Conservation (phyloP, 2,329 filamentous ascomycete species). For the Pseudogymnoascus sp. region DNA sequence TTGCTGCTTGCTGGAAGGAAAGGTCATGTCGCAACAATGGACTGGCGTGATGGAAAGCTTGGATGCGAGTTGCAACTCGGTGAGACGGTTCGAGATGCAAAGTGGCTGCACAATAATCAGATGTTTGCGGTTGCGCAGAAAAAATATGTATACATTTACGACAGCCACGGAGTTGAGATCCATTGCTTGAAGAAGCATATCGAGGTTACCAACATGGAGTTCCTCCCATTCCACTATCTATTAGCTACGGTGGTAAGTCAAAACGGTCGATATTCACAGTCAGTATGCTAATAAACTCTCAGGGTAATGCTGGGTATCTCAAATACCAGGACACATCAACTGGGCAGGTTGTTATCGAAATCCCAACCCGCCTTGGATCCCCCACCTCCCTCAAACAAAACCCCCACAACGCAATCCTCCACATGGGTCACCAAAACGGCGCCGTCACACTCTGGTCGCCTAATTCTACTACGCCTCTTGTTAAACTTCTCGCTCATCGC, state of each 20-base stretch:
- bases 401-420: constrained; percentile 82
- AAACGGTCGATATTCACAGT: background rate
- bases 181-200: constrained; percentile 86
- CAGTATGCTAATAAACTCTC: constrained; percentile 15
- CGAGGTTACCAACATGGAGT: constrained; percentile 90
- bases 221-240: constrained; percentile 92
- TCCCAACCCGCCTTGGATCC: constrained; percentile 75
- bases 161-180: constrained; percentile 79
- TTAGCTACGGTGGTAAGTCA: constrained; percentile 69
- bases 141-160: constrained; percentile 95
- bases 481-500: constrained; percentile 82
- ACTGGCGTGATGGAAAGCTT: constrained; percentile 87
- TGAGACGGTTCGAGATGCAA: constrained; percentile 82
- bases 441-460: constrained; percentile 94
- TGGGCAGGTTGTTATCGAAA: constrained; percentile 77
- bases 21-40: constrained; percentile 92
- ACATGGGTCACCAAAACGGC: constrained; percentile 91
- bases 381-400: constrained; percentile 83
- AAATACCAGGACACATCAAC: constrained; percentile 96
- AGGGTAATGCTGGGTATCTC: constrained; percentile 73
- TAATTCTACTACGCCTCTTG: constrained; percentile 75
- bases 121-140: constrained; percentile 94
- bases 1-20: constrained; percentile 81
- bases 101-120: constrained; percentile 92
- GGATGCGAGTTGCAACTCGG: constrained; percentile 85